Conservation (phyloP, 768 basidiomycete species). For the Terana coerulea region DNA sequence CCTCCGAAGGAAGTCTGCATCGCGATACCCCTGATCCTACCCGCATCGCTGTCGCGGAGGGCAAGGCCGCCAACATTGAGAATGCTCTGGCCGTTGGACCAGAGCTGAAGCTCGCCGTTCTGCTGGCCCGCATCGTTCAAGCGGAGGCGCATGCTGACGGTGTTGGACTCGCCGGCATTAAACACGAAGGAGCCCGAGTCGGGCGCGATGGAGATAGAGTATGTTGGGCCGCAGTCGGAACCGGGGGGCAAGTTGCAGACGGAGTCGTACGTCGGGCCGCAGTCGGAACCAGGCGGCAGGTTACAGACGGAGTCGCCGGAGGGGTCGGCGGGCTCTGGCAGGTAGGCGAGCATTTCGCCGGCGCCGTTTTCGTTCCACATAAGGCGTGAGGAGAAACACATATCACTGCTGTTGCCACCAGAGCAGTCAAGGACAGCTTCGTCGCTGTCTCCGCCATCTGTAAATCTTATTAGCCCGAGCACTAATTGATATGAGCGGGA, state of each 20-base stretch:
- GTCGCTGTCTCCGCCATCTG: constrained; percentile 50
- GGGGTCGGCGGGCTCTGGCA: constrained; percentile 42
- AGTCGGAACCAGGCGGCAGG: constrained; percentile 42
- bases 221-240: constrained; percentile 54
- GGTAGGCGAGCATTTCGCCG: constrained; percentile 72
- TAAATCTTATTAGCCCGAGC: too few relatives aligned
- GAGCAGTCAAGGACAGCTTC: constrained; percentile 52
- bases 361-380: constrained; percentile 63
- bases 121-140: constrained; percentile 67
- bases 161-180: constrained; percentile 4
- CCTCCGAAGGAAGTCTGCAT: constrained; percentile 82
- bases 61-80: constrained; percentile 53
- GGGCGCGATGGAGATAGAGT: constrained; percentile 55
- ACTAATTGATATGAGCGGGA: background rate
- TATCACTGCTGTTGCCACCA: constrained; percentile 53
- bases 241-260: constrained; percentile 53
- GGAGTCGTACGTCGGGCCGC: constrained; percentile 61
- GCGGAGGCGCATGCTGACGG: constrained; percentile 31
- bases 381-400: constrained; percentile 61
- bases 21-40: constrained; percentile 60
- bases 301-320: constrained; percentile 47
- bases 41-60: constrained; percentile 43
- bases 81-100: constrained; percentile 60
- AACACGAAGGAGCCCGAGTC: constrained; percentile 53
- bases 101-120: constrained; percentile 71